Base-by-base conservation (phyloP, 306 rosid species). In the Vigna radiata region DNA sequence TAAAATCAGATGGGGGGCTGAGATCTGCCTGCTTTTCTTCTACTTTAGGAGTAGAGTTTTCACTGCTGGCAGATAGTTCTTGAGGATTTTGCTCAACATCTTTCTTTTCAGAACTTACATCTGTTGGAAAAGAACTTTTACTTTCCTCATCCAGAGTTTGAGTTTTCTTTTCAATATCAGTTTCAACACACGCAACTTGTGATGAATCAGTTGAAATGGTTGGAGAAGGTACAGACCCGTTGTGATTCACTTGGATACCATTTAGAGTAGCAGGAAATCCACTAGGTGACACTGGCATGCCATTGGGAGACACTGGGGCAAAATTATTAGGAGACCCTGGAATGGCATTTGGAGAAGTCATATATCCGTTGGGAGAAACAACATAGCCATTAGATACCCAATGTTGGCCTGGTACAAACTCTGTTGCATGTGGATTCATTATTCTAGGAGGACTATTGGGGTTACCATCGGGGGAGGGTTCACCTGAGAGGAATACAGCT, bases 351-450 rank as follows among this genome's bases (percentile, higher is more conserved):
- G 92, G 88, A 19, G 92, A 79, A 69, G 90, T 53, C 73, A 84
- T 27, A 70, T 84, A 90, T 62, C 89, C 93, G 65, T 88, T 88
- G 41, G 95, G 91, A 72, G 98, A 85, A 62, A 87, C 70, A 11
- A 91, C 91, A 68, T 89, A 89, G 76, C 96, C 95, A 83, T 91
- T 89, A 66, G 90, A 86, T 83, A 85, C 81, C 98, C 97, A 92
- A 64, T 89, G 87, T 64, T 95, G 97, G 64, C 86, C 77, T 12
- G 97, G 99, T 77, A 95, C 96, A 85, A 90, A 95, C 96, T 92
- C 97, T 44, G 85, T 89, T 27, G 99, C 97, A 83, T 88, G 99
- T 1, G 99, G 97, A 77, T 95, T 95, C 99, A 95, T 95, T 70
- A 95, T 86, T 85, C 82, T 77, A 2, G 91, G 93, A 83, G 92